phyloP scores from a whole-genome alignment of 306 rosid species.

The Dalbergia cochinchinensis region DNA sequence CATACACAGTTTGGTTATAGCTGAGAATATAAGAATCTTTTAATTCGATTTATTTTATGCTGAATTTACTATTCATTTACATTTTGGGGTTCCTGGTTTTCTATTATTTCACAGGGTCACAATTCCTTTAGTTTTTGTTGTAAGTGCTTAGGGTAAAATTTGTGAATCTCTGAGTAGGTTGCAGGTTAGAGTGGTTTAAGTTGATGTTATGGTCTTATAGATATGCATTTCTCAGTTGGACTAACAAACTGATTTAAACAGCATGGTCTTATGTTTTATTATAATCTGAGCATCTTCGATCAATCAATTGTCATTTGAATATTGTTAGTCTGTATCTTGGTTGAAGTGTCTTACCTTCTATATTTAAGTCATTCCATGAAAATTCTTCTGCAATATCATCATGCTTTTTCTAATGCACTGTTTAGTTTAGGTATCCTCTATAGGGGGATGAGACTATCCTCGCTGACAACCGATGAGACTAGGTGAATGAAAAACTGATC shows the following conservation, averaged over 20 bases:
- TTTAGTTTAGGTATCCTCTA: background rate
- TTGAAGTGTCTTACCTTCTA: conserved; percentile 2
- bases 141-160: background rate
- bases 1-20: conserved; percentile 64
- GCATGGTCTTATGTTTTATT: background rate
- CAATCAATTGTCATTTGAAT: conserved; percentile 5
- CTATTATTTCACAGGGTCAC: conserved; percentile 32
- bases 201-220: background rate
- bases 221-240: conserved; percentile 19
- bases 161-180: conserved; percentile 1
- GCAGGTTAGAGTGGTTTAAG: conserved; percentile 26
- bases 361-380: conserved; percentile 3
- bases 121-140: conserved; percentile 22
- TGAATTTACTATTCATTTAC: conserved; percentile 29
- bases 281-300: background rate
- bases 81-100: conserved; percentile 45
- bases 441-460: conserved; percentile 16
- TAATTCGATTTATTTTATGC: conserved; percentile 50
- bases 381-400: conserved; percentile 1
- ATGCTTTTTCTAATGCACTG: conserved; percentile 1
- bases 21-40: conserved; percentile 57
- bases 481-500: background rate
- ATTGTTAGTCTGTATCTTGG: background rate
- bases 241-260: conserved; percentile 5
- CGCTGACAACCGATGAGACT: background rate